Percentiles rank a stretch among this genome's conserved stretches.
Conservation (phyloP, 305 asterid species). For the Solanum hybrid region DNA sequence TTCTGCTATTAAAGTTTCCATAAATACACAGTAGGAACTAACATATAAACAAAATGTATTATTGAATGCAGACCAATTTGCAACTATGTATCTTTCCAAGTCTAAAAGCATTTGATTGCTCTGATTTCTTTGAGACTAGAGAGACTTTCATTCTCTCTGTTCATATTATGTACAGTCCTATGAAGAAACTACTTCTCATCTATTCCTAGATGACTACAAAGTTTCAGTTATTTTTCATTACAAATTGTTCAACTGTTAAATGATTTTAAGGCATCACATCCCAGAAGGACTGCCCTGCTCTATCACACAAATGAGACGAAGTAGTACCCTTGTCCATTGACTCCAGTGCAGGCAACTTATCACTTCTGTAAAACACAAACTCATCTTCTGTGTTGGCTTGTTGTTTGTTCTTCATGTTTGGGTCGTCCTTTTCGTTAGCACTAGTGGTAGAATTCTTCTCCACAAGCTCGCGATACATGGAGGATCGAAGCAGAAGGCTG, state of each 20-base stretch:
- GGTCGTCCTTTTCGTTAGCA: slow-evolving; percentile 7
- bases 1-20: neutral
- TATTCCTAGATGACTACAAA: slow-evolving; percentile 6
- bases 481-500: slow-evolving; percentile 54
- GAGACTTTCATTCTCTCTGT: neutral
- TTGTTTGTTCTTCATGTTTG: neutral
- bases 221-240: neutral
- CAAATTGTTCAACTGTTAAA: neutral
- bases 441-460: slow-evolving; percentile 31
- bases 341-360: slow-evolving; percentile 13
- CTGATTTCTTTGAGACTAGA: neutral
- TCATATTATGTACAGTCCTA: neutral
- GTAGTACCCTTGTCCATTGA: slow-evolving; percentile 7
- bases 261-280: slow-evolving; percentile 3
- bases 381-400: neutral
- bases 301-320: neutral
- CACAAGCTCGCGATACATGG: slow-evolving; percentile 55
- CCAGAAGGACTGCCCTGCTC: slow-evolving; percentile 18
- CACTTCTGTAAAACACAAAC: slow-evolving; percentile 13
- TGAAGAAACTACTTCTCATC: slow-evolving; percentile 4
- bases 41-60: neutral
- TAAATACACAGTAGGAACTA: neutral
- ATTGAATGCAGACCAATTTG: neutral
- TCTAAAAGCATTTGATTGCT: neutral
- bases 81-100: neutral